phyloP scores from a whole-genome alignment of 352 stramenopile genomes.

The Hyphochytrium catenoides region DNA sequence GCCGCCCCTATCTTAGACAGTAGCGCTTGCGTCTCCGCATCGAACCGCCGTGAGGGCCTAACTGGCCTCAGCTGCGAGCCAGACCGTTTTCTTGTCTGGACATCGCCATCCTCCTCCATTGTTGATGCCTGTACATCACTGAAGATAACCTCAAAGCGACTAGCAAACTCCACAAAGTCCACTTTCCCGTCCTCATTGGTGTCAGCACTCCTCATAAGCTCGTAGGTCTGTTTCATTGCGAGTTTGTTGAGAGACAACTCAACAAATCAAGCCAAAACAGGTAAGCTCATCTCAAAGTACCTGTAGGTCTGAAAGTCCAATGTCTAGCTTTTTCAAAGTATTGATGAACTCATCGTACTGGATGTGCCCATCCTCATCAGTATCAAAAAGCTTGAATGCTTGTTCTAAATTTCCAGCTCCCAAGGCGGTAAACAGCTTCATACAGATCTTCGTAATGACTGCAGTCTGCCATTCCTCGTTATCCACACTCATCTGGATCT shows the following conservation, averaged over 20 bases:
- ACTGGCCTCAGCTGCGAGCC: neutral
- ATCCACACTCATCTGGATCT: constrained; percentile 65
- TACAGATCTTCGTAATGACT: constrained; percentile 70
- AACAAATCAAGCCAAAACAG: no score
- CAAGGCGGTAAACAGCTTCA: constrained; percentile 71
- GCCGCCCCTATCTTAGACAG: no score
- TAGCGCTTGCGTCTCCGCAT: no score
- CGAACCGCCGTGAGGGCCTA: no score
- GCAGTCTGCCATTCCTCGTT: constrained; percentile 63
- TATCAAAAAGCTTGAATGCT: constrained; percentile 71
- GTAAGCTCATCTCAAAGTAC: neutral
- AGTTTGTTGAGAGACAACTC: no score
- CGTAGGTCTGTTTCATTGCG: constrained; percentile 60
- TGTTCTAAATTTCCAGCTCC: constrained; percentile 60
- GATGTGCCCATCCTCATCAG: constrained; percentile 63
- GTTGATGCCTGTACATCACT: constrained; percentile 25
- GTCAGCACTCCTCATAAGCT: constrained; percentile 73
- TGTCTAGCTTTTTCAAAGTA: constrained; percentile 71
- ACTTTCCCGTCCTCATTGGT: constrained; percentile 73
- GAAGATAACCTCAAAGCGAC: constrained; percentile 74
- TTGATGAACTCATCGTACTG: constrained; percentile 79
- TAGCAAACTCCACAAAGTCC: constrained; percentile 67
- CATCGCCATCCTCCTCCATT: no score
- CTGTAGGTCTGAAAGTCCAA: constrained; percentile 64
- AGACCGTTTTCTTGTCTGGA: no score